Percentiles rank a stretch among this genome's conserved stretches.
phyloP scores from a whole-genome alignment of 2,329 filamentous ascomycete genomes.

The Calonectria montana region DNA sequence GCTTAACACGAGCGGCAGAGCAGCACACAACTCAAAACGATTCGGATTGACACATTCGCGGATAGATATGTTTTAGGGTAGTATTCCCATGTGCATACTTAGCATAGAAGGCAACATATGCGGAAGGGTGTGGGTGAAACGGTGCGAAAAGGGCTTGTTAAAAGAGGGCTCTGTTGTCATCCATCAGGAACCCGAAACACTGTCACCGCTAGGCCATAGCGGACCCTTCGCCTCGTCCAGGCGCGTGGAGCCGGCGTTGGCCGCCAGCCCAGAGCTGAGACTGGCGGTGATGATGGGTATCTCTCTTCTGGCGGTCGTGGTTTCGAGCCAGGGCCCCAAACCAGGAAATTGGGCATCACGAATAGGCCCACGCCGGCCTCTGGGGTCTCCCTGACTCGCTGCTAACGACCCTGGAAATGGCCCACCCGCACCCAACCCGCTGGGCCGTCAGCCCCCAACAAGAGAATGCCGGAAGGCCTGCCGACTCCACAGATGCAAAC shows the following conservation, averaged over 20 bases:
- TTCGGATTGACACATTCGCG: background rate
- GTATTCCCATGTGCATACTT: background rate
- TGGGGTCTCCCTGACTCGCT: constrained; percentile 37
- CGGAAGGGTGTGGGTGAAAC: background rate
- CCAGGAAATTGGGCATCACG: constrained; percentile 34
- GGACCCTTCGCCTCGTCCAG: constrained; percentile 35
- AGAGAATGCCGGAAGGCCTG: constrained; percentile 46
- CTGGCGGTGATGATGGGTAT: constrained; percentile 39
- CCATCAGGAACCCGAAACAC: constrained; percentile 44
- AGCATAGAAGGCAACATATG: background rate
- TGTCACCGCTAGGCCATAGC: constrained; percentile 40
- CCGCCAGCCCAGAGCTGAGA: constrained; percentile 36
- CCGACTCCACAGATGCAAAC: constrained; percentile 43
- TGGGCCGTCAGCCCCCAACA: constrained; percentile 43
- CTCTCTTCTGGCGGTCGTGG: constrained; percentile 26
- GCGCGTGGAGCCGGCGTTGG: constrained; percentile 38
- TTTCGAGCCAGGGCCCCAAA: constrained; percentile 38
- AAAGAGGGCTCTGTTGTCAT: constrained; percentile 12
- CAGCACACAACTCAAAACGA: background rate
- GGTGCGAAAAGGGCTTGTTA: constrained; percentile 22
- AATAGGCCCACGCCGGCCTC: constrained; percentile 31
- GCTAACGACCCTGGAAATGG: constrained; percentile 33
- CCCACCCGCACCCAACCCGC: constrained; percentile 42
- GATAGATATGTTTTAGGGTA: constrained; percentile 8
- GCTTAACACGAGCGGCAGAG: background rate